A percentile compares a stretch with the other conserved stretches of the same genome.
Evolutionary conservation across 805 yeast genomes (phyloP).

Genomic region (Torulaspora franciscae): DNA sequence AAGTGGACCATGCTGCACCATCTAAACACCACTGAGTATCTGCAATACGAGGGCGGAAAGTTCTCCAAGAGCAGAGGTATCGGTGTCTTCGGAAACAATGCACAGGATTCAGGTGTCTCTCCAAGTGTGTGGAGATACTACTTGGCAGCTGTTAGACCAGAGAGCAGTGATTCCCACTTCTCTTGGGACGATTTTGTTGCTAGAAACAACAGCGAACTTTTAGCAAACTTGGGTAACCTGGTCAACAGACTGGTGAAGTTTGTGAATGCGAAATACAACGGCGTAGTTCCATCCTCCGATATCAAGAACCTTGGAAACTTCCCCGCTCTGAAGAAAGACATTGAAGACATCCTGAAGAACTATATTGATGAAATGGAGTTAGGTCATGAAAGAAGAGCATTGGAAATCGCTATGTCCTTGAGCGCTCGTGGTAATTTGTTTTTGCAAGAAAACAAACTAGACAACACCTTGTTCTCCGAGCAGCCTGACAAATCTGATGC

Average conservation of each 20-base stretch:
- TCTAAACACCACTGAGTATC: conserved; percentile 89
- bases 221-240: conserved; percentile 95
- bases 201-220: conserved; percentile 85
- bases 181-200: conserved; percentile 96
- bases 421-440: conserved; percentile 92
- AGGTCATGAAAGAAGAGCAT: conserved; percentile 78
- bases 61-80: conserved; percentile 96
- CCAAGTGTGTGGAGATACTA: conserved; percentile 98
- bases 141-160: conserved; percentile 89
- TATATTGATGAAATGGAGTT: conserved; percentile 73
- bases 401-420: conserved; percentile 85
- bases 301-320: conserved; percentile 46
- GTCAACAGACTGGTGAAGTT: conserved; percentile 92
- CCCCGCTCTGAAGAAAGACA: conserved; percentile 46
- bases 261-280: conserved; percentile 83
- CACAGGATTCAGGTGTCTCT: conserved; percentile 84
- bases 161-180: conserved; percentile 91
- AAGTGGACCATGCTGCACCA: conserved; percentile 89
- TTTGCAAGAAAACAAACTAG: conserved; percentile 93
- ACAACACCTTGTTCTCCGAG: conserved; percentile 74
- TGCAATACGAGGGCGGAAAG: conserved; percentile 97
- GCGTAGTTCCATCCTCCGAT: conserved; percentile 73
- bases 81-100: conserved; percentile 98
- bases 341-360: conserved; percentile 53
- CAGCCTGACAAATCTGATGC: conserved; percentile 81